Evolutionary conservation across 352 stramenopile species (phyloP).

Genomic region (Sclerospora graminicola): DNA sequence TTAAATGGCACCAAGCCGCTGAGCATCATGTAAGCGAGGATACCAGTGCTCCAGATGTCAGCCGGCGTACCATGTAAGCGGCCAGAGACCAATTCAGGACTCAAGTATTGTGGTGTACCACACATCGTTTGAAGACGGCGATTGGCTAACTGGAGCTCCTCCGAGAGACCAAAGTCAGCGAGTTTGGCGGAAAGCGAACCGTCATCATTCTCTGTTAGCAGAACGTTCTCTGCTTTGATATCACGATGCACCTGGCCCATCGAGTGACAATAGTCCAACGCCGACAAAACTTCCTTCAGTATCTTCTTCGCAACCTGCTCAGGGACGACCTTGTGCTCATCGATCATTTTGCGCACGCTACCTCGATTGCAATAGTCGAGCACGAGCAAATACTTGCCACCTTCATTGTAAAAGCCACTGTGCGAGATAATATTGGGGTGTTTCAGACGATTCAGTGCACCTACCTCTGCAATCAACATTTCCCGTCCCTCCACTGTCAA

Average conservation of each 20-base stretch:
- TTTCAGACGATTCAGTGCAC: conserved; percentile 52
- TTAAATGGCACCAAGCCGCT: conserved; percentile 50
- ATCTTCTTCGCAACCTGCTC: conserved; percentile 57
- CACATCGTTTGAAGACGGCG: conserved; percentile 87
- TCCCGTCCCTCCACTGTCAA: conserved; percentile 42
- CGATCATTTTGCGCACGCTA: conserved; percentile 73
- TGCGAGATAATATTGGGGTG: conserved; percentile 78
- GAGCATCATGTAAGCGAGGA: conserved; percentile 91
- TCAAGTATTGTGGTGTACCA: conserved; percentile 94
- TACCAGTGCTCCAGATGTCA: conserved; percentile 93
- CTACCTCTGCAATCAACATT: conserved; percentile 60
- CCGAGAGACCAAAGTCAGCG: conserved; percentile 85
- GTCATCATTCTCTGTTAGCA: conserved; percentile 70
- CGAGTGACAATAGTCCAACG: conserved; percentile 79
- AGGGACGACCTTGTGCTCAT: conserved; percentile 41
- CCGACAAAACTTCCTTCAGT: conserved; percentile 69
- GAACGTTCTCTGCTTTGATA: conserved; percentile 78
- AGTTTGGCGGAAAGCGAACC: conserved; percentile 83
- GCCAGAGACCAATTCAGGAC: conserved; percentile 91
- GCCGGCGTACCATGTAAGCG: conserved; percentile 85
- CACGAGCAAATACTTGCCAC: conserved; percentile 74
- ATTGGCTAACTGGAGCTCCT: conserved; percentile 83
- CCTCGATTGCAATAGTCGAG: conserved; percentile 80
- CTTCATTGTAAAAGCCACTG: conserved; percentile 70
- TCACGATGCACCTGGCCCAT: conserved; percentile 87